Conservation (phyloP, 306 rosid genomes). For the Lathyrus tuberosus region DNA sequence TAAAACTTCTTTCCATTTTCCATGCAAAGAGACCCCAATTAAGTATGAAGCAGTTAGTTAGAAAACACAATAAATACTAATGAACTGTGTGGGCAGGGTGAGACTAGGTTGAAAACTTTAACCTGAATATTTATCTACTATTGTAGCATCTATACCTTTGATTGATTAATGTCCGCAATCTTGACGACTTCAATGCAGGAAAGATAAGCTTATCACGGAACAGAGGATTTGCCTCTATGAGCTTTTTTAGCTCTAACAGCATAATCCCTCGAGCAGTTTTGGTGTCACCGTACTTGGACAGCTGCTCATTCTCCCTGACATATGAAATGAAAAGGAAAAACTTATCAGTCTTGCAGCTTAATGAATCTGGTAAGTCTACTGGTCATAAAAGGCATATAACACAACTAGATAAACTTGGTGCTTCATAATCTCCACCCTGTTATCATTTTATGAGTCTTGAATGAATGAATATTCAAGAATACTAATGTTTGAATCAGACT, state of each 20-base stretch:
- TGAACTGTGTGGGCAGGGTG: slow-evolving; percentile 10
- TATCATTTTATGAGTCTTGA: slow-evolving; percentile 13
- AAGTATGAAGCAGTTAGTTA: slow-evolving; percentile 15
- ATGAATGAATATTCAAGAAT: slow-evolving; percentile 29
- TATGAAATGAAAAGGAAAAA: slow-evolving; percentile 30
- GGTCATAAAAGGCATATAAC: slow-evolving; percentile 11
- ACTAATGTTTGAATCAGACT: slow-evolving; percentile 9
- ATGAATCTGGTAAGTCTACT: slow-evolving; percentile 5
- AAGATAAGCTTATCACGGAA: slow-evolving; percentile 79
- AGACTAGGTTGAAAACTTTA: slow-evolving; percentile 19
- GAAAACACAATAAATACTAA: slow-evolving; percentile 6
- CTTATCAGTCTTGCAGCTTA: slow-evolving; percentile 7
- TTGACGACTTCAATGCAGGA: slow-evolving; percentile 71
- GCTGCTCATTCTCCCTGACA: slow-evolving; percentile 85
- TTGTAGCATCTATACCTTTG: slow-evolving; percentile 64
- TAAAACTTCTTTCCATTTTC: neutral
- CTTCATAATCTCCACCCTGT: slow-evolving; percentile 16
- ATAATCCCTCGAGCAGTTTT: slow-evolving; percentile 82
- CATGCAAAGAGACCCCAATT: slow-evolving; percentile 14
- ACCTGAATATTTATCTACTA: slow-evolving; percentile 29
- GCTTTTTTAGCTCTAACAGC: slow-evolving; percentile 82
- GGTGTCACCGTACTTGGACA: slow-evolving; percentile 85
- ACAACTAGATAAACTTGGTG: slow-evolving; percentile 3
- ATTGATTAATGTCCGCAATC: slow-evolving; percentile 80
- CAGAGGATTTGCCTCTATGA: slow-evolving; percentile 83